These are phyloP conservation scores for Arthrinium phaeospermum DNA, from an alignment of 2,329 filamentous ascomycete genomes.

Conservation along the genomic window DNA sequence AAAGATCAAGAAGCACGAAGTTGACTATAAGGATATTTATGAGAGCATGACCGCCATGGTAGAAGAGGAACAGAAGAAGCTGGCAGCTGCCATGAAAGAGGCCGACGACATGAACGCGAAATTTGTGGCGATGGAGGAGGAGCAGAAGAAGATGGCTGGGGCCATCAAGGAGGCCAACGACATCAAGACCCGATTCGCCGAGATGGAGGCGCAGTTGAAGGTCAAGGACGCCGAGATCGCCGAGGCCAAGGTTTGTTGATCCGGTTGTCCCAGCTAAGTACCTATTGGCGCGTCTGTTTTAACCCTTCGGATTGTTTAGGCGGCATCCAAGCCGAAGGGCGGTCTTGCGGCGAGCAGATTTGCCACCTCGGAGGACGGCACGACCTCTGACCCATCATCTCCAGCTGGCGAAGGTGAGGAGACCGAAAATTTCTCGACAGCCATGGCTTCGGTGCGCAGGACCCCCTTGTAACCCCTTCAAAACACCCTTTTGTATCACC, in stretches of 20 bases:
- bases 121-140: constrained; percentile 47
- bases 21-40: constrained; percentile 68
- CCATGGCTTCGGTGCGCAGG: constrained; percentile 70
- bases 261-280: constrained; percentile 23
- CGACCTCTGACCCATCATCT: constrained; percentile 38
- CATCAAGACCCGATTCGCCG: constrained; percentile 39
- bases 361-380: constrained; percentile 45
- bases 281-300: neutral
- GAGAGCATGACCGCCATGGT: constrained; percentile 66
- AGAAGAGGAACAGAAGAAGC: constrained; percentile 59
- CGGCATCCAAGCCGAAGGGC: constrained; percentile 47
- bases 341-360: constrained; percentile 62
- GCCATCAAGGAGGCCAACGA: constrained; percentile 39
- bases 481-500: constrained; percentile 24
- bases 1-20: constrained; percentile 59
- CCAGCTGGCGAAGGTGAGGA: constrained; percentile 64
- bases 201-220: constrained; percentile 49
- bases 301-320: neutral
- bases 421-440: constrained; percentile 66
- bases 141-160: constrained; percentile 47
- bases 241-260: constrained; percentile 58
- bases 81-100: constrained; percentile 37
- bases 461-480: constrained; percentile 46
- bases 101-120: constrained; percentile 37
- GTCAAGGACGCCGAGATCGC: constrained; percentile 68